Base-by-base conservation (phyloP, 2,329 filamentous ascomycete genomes). In the Aureobasidium uvarum region DNA sequence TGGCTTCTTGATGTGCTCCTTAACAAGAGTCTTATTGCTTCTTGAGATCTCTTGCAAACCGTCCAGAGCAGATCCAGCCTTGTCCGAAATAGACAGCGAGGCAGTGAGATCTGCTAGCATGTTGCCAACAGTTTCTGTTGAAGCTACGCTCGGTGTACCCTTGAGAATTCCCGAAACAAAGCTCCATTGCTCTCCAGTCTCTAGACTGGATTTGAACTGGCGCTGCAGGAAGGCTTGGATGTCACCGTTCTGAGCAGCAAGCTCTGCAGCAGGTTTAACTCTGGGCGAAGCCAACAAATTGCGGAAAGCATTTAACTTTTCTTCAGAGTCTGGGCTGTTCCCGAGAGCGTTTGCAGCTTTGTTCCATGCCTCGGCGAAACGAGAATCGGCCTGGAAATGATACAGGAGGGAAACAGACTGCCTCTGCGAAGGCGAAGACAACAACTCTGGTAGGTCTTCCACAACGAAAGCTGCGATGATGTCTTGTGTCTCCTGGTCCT, bases 321-420 rank as follows among this genome's bases (percentile, higher is more conserved):
- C 60, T 16, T 70, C 62, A 5, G 67, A 70, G 16, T 69, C 65
- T 20, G 68, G 66, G 7, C 25, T 59, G 14, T 59, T 67, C 5
- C 51, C 56, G 16, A 68, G 45, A n/a, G 55, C 58, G 20, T 20
- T 59, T 14, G 67, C 67, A 16, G 62, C 36, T 14, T 60, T 51
- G 46, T 66, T 67, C 67, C 67, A 68, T 18, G 62, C 52, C 20
- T 72, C 66, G 72, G 69, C 51, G 78, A 77, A 70, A 71, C 71
- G 62, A 68, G 75, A n/a, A 14, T 74, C 69, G 1, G 72, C 68
- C 5, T 72, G 70, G 31, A 77, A 78, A 0, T 83, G 75, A 55
- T 87, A 83, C 0, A 96, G 78, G 13, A 87, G 85, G 0, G 87
- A 84, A 8, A 92, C 79, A 0, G 96, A 75, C 59, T 88, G 83